Evolutionary conservation across 805 yeast genomes (phyloP).

Genomic region (Lipomyces orientalis): DNA sequence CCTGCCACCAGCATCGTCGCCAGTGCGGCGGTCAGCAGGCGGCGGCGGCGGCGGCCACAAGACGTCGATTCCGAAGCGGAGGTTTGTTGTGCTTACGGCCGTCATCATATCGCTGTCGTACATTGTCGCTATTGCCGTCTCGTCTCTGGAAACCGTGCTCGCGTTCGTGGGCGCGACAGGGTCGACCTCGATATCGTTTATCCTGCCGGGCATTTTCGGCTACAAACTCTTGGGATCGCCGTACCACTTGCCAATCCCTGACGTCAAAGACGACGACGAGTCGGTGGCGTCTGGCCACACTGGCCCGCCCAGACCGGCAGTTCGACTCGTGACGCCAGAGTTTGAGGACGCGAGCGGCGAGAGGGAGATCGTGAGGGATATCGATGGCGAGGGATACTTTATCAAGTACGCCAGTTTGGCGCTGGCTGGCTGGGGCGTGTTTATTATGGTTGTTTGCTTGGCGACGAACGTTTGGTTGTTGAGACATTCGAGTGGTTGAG

Average conservation of each 20-base stretch:
- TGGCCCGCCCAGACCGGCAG: slow-evolving; percentile 11
- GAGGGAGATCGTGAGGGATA: slow-evolving; percentile 6
- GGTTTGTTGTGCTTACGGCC: slow-evolving; percentile 51
- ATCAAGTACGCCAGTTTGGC: slow-evolving; percentile 58
- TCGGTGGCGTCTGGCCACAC: slow-evolving; percentile 12
- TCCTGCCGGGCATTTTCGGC: slow-evolving; percentile 87
- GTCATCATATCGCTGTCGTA: slow-evolving; percentile 61
- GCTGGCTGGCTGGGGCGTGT: slow-evolving; percentile 69
- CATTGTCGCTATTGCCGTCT: slow-evolving; percentile 65
- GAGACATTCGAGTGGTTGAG: background rate
- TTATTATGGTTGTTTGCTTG: slow-evolving; percentile 72
- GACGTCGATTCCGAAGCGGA: slow-evolving; percentile 27
- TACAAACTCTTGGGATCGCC: slow-evolving; percentile 64
- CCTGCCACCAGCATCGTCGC: slow-evolving; percentile 41
- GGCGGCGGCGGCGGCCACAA: slow-evolving; percentile 15
- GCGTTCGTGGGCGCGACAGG: slow-evolving; percentile 94
- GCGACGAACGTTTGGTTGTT: slow-evolving; percentile 43
- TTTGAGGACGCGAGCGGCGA: slow-evolving; percentile 31
- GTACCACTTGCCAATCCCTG: slow-evolving; percentile 29
- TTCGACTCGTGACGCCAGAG: slow-evolving; percentile 24
- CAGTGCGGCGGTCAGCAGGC: too few relatives aligned
- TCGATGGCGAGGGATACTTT: slow-evolving; percentile 26
- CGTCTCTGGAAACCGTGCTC: slow-evolving; percentile 78
- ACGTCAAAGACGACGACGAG: slow-evolving; percentile 23
- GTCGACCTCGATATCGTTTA: slow-evolving; percentile 88